Evolutionary conservation across 805 yeast genomes (phyloP).

Genomic region (Kuraishia molischiana): DNA sequence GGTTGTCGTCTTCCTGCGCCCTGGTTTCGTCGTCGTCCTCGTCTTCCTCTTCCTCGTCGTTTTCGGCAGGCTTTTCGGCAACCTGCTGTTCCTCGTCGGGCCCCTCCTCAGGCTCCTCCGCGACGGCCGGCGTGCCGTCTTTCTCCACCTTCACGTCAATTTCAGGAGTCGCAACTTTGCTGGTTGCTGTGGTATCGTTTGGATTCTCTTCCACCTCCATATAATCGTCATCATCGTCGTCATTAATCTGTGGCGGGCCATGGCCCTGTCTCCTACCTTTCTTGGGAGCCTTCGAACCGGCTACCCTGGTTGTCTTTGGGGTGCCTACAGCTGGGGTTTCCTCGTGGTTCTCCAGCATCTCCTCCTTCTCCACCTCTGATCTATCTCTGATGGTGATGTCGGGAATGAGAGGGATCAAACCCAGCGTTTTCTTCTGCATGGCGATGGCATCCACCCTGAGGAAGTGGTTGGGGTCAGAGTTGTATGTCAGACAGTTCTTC

Average conservation of each 20-base stretch:
- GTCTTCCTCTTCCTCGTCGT: constrained; percentile 33
- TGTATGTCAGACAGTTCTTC: constrained; percentile 88
- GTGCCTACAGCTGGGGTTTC: constrained; percentile 5
- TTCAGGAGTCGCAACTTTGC: not conserved
- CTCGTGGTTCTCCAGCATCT: constrained; percentile 29
- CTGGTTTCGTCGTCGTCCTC: constrained; percentile 26
- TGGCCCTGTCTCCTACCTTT: constrained; percentile 18
- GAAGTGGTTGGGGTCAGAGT: constrained; percentile 91
- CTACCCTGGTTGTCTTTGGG: constrained; percentile 18
- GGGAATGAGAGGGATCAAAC: constrained; percentile 78
- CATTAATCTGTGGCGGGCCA: constrained; percentile 11
- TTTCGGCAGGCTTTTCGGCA: not conserved
- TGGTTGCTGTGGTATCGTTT: not conserved
- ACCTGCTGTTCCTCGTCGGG: not conserved
- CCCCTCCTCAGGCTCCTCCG: not conserved
- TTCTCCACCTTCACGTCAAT: constrained; percentile 1
- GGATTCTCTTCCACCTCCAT: constrained; percentile 5
- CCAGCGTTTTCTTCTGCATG: constrained; percentile 83
- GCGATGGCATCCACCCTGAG: constrained; percentile 88
- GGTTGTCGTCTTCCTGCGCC: constrained; percentile 18
- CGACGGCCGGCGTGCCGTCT: constrained; percentile 6
- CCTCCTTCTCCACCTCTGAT: constrained; percentile 61
- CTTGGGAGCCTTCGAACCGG: constrained; percentile 22
- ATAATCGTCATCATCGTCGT: constrained; percentile 18
- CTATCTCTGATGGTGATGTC: constrained; percentile 72